Conservation (phyloP, 306 rosid species). For the Cotoneaster glaucophyllus region DNA sequence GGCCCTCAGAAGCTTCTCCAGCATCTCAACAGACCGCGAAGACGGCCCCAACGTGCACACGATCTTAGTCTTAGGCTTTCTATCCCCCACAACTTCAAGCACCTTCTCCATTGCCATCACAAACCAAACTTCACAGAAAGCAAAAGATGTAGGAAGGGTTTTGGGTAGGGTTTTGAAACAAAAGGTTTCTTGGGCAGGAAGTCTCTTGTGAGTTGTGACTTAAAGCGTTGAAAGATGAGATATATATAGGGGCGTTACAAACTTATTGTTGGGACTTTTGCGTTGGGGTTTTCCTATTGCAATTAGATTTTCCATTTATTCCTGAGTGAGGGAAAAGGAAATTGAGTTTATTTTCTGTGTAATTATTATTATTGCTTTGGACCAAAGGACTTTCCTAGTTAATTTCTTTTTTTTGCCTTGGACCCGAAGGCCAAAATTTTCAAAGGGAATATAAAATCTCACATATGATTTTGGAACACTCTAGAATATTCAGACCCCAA, state of each 20-base stretch:
- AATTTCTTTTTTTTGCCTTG: neutral
- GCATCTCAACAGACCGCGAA: slow-evolving; percentile 32
- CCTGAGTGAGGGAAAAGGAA: neutral
- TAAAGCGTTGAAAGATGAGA: neutral
- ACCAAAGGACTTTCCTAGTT: slow-evolving; percentile 2
- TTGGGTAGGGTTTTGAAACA: neutral
- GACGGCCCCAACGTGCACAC: slow-evolving; percentile 28
- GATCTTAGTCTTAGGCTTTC: slow-evolving; percentile 30
- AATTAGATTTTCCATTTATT: neutral
- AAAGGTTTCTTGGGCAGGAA: neutral
- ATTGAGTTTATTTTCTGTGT: neutral
- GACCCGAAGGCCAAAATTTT: neutral
- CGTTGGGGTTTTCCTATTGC: neutral
- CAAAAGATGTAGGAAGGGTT: neutral
- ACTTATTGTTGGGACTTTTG: too few species aligned
- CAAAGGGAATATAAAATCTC: neutral
- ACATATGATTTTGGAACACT: neutral
- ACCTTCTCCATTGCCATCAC: slow-evolving; percentile 3
- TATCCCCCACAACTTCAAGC: neutral
- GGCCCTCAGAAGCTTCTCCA: slow-evolving; percentile 24
- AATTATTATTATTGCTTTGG: neutral
- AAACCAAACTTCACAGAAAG: neutral
- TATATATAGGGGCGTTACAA: neutral
- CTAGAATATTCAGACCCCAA: too few species aligned
- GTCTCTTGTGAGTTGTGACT: neutral